Evolutionary conservation across 192 early-diverging fungal genomes (phyloP).

Genomic region (Rhizophagus sp.): DNA sequence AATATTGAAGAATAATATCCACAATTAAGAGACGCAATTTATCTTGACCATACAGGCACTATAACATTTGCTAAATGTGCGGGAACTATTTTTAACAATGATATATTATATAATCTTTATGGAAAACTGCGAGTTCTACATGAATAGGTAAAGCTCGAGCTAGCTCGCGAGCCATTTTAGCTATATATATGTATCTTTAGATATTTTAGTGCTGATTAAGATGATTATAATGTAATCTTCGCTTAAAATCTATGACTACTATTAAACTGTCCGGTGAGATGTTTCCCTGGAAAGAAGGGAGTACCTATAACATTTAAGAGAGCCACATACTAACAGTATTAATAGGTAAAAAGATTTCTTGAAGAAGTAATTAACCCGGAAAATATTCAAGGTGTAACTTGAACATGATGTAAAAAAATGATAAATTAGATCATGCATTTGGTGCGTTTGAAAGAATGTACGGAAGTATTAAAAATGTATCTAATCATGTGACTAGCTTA

Average conservation of each 20-base stretch:
- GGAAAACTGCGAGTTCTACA: conserved; percentile 62
- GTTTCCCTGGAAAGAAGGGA: conserved; percentile 52
- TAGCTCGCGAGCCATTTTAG: no score
- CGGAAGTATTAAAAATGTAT: conserved; percentile 38
- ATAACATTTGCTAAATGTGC: conserved; percentile 52
- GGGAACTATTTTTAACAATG: conserved; percentile 40
- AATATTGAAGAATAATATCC: conserved; percentile 23
- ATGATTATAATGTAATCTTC: conserved; percentile 71
- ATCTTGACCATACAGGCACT: conserved; percentile 68
- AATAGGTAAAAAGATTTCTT: conserved; percentile 65
- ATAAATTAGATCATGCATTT: conserved; percentile 62
- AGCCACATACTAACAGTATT: conserved; percentile 74
- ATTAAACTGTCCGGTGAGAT: conserved; percentile 74
- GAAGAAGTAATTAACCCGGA: conserved; percentile 33
- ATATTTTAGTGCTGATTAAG: conserved; percentile 58
- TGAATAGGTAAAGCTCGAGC: conserved; percentile 51
- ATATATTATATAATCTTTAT: conserved; percentile 52
- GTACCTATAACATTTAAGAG: conserved; percentile 62
- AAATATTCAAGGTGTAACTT: conserved; percentile 27
- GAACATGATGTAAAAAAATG: conserved; percentile 32
- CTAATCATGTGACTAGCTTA: conserved; percentile 52
- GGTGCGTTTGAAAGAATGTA: conserved; percentile 50
- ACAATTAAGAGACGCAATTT: conserved; percentile 43
- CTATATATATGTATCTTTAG: conserved; percentile 54
- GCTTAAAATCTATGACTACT: conserved; percentile 75